These are phyloP conservation scores for Tetracladium maxilliforme DNA, from an alignment of 2,329 filamentous ascomycete genomes.

Conservation along the genomic window DNA sequence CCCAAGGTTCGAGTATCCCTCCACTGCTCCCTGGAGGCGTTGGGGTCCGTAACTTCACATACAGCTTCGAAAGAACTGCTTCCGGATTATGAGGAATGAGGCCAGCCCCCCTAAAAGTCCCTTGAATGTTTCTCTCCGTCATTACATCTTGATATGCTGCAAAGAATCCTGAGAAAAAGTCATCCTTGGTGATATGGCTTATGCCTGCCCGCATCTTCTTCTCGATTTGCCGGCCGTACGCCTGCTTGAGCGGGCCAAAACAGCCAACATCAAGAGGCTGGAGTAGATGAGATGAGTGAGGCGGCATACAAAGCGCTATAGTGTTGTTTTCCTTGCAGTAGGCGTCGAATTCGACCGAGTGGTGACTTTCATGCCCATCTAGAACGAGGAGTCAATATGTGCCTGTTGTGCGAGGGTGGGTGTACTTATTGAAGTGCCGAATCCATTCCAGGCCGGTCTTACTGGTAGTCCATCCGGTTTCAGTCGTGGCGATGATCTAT, in stretches of 20 bases:
- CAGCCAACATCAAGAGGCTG: slow-evolving; percentile 18
- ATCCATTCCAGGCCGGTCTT: slow-evolving; percentile 14
- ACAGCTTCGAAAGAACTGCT: slow-evolving; percentile 13
- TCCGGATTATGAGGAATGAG: slow-evolving; percentile 14
- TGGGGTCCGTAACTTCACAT: too few relatives aligned
- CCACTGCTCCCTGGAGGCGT: slow-evolving; percentile 1
- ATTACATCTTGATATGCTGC: slow-evolving; percentile 8
- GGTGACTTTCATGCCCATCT: slow-evolving; percentile 16
- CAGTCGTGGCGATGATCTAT: slow-evolving; percentile 10
- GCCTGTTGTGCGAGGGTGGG: slow-evolving; percentile 7
- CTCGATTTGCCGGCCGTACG: slow-evolving; percentile 12
- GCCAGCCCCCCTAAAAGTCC: slow-evolving; percentile 12
- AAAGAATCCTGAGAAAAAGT: slow-evolving; percentile 10
- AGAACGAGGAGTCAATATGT: slow-evolving; percentile 16
- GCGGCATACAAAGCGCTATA: slow-evolving; percentile 15
- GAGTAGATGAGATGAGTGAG: slow-evolving; percentile 17
- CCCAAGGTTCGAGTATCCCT: slow-evolving; percentile 1
- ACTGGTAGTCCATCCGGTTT: slow-evolving; percentile 16
- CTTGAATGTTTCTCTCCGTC: slow-evolving; percentile 11
- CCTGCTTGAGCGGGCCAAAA: slow-evolving; percentile 14
- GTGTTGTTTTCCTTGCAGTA: slow-evolving; percentile 15
- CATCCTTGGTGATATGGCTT: slow-evolving; percentile 11
- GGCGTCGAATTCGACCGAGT: slow-evolving; percentile 14
- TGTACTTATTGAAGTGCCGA: slow-evolving; percentile 14
- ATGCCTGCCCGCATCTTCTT: slow-evolving; percentile 8